These are phyloP conservation scores for Tinospora cordifolia DNA, from an alignment of 164 flowering plant species.

Conservation along the genomic window DNA sequence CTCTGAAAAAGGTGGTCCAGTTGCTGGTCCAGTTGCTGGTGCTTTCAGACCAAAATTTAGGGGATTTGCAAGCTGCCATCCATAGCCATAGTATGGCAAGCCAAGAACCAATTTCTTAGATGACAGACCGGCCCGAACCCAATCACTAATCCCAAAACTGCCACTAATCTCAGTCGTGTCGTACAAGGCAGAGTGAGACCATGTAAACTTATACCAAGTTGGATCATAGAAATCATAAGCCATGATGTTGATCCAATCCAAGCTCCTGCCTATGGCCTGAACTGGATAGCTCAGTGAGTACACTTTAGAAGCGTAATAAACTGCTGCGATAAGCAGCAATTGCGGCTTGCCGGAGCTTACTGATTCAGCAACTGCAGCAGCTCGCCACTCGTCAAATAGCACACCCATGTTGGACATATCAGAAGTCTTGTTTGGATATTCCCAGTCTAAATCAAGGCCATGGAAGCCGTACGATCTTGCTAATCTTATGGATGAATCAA, in stretches of 20 bases:
- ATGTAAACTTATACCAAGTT: no score
- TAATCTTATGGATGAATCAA: neutral
- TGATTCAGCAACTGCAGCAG: constrained; percentile 27
- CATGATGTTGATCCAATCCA: constrained; percentile 46
- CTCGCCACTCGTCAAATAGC: constrained; percentile 2
- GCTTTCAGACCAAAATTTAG: constrained; percentile 19
- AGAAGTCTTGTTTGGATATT: neutral
- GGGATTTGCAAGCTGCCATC: constrained; percentile 26
- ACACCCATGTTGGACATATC: neutral
- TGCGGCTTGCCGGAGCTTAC: neutral
- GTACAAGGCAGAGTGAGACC: no score
- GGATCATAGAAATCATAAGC: constrained; percentile 39
- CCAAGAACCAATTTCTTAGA: constrained; percentile 29
- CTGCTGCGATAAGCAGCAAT: no score
- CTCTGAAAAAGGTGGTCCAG: no score
- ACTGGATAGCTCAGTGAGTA: no score
- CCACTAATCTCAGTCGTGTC: no score
- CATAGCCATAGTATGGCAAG: constrained; percentile 32
- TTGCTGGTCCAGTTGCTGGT: constrained; percentile 15
- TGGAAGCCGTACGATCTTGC: neutral
- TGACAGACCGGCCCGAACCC: constrained; percentile 32
- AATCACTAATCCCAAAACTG: constrained; percentile 26
- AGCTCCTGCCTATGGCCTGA: no score
- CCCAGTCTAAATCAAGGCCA: constrained; percentile 8
- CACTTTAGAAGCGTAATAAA: no score